These are phyloP conservation scores for Aurantiochytrium sp. DNA, from an alignment of 108 stramenopile genomes.

Conservation along the genomic window DNA sequence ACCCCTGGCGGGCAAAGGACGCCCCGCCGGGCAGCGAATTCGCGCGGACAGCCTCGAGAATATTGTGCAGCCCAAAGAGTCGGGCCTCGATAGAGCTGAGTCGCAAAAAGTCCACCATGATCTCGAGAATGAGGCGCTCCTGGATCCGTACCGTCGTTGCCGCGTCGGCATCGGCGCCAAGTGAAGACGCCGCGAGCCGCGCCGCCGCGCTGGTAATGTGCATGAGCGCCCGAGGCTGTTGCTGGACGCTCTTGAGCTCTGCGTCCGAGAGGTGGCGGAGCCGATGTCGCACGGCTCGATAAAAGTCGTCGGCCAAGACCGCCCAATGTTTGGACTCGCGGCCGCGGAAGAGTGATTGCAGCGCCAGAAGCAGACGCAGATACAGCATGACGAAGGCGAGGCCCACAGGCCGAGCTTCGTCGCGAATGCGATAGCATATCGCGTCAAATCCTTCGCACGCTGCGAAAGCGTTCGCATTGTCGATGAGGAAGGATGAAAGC, in stretches of 20 bases:
- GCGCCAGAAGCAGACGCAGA: background rate
- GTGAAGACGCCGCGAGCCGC: background rate
- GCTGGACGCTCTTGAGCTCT: background rate
- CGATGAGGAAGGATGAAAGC: background rate
- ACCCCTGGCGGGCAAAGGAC: background rate
- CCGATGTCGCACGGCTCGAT: background rate
- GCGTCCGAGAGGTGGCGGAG: background rate
- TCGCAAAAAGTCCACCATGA: background rate
- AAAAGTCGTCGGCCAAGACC: background rate
- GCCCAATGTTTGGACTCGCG: background rate
- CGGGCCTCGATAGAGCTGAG: constrained; percentile 9
- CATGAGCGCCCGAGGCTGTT: background rate
- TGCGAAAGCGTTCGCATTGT: background rate
- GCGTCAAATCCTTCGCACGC: background rate
- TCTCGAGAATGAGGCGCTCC: background rate
- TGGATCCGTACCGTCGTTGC: background rate
- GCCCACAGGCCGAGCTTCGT: background rate
- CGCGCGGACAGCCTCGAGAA: background rate
- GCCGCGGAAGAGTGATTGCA: background rate
- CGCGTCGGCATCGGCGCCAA: background rate
- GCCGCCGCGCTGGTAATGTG: background rate
- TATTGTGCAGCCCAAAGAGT: constrained; percentile 1
- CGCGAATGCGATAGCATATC: background rate
- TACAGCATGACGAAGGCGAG: background rate
- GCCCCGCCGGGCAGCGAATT: background rate